These are phyloP conservation scores for Xanthoconium stramineum DNA, from an alignment of 768 basidiomycete genomes.

Conservation along the genomic window DNA sequence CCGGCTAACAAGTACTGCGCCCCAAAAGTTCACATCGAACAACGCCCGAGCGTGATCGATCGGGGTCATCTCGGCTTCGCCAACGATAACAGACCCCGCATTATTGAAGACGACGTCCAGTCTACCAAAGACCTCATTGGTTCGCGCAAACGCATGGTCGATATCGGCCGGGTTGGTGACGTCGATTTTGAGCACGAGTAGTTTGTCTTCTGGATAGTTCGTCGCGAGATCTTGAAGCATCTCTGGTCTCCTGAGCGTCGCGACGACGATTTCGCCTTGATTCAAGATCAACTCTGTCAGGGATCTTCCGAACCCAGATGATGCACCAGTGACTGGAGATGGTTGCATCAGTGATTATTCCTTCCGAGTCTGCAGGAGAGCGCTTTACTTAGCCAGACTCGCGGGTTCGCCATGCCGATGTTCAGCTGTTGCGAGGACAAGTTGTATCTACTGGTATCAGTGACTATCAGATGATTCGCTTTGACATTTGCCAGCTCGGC, in stretches of 20 bases:
- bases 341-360: background rate
- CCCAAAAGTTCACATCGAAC: slow-evolving; percentile 31
- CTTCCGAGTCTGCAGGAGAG: background rate
- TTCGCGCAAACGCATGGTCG: slow-evolving; percentile 8
- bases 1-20: slow-evolving; percentile 24
- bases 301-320: slow-evolving; percentile 37
- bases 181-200: slow-evolving; percentile 17
- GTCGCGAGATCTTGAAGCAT: slow-evolving; percentile 6
- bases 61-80: slow-evolving; percentile 18
- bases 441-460: background rate
- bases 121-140: slow-evolving; percentile 7
- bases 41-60: slow-evolving; percentile 15
- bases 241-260: slow-evolving; percentile 41
- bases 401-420: background rate
- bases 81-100: slow-evolving; percentile 12
- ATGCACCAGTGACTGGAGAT: slow-evolving; percentile 38
- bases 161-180: slow-evolving; percentile 11
- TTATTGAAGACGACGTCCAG: slow-evolving; percentile 24
- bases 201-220: slow-evolving; percentile 2
- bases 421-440: background rate
- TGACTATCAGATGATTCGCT: background rate
- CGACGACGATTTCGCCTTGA: slow-evolving; percentile 38
- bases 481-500: background rate
- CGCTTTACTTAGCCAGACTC: slow-evolving; percentile 10
- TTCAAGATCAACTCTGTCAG: slow-evolving; percentile 31